A percentile compares a stretch with the other conserved stretches of the same genome.
phyloP scores from a whole-genome alignment of 305 asterid species.

The Fraxinus nigra region DNA sequence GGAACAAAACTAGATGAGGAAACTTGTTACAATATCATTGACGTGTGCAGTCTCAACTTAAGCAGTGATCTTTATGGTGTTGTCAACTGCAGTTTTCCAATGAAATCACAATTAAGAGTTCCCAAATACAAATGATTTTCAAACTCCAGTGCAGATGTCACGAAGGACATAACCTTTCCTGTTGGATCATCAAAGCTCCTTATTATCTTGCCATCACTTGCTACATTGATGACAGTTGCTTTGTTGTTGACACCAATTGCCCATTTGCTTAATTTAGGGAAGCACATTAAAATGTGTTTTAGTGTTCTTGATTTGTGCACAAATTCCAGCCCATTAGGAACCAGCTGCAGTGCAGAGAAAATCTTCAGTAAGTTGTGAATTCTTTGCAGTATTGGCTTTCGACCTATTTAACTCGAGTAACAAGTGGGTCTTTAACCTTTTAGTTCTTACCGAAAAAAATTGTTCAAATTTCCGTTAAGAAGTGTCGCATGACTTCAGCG shows the following conservation, averaged over 20 bases:
- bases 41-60: not conserved
- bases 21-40: not conserved
- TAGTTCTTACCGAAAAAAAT: not conserved
- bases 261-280: constrained; percentile 26
- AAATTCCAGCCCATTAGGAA: constrained; percentile 29
- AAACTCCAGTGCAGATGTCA: constrained; percentile 64
- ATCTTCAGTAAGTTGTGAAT: not conserved
- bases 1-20: not conserved
- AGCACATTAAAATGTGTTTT: constrained; percentile 25
- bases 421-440: not conserved
- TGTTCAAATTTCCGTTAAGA: not conserved
- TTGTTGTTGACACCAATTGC: constrained; percentile 11
- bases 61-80: not conserved
- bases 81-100: constrained; percentile 48
- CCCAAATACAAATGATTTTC: constrained; percentile 63
- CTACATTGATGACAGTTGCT: constrained; percentile 62
- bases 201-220: constrained; percentile 44
- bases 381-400: not conserved
- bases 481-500: not conserved
- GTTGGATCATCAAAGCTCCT: constrained; percentile 64
- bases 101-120: constrained; percentile 48
- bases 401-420: not conserved
- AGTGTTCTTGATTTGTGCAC: constrained; percentile 31
- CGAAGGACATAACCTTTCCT: constrained; percentile 52
- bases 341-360: constrained; percentile 26